Conservation (phyloP, 2,329 filamentous ascomycete species). For the Talaromyces verruculosus region DNA sequence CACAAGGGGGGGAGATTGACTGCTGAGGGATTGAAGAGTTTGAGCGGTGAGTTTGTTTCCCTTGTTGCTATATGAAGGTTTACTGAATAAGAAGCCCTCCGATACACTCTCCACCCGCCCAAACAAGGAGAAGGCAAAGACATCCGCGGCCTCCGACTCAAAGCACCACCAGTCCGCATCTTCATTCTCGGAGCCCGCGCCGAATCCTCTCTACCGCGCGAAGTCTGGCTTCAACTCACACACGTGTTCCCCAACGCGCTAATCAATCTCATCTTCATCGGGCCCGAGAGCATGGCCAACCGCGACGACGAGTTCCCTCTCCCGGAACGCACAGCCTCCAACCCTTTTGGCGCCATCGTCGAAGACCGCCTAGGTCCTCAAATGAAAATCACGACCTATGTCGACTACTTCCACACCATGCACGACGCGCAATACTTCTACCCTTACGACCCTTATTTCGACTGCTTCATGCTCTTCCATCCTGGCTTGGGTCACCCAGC, state of each 20-base stretch:
- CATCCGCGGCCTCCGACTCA: slow-evolving; percentile 76
- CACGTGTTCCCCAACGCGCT: slow-evolving; percentile 91
- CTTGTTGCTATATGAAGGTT: slow-evolving; percentile 24
- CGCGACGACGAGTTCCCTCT: slow-evolving; percentile 90
- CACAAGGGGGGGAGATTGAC: slow-evolving; percentile 74
- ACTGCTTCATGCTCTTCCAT: slow-evolving; percentile 96
- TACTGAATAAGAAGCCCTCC: slow-evolving; percentile 61
- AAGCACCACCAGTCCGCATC: slow-evolving; percentile 82
- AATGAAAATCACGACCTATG: slow-evolving; percentile 96
- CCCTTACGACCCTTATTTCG: slow-evolving; percentile 97
- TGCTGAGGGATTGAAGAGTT: slow-evolving; percentile 84
- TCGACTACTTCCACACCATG: slow-evolving; percentile 97
- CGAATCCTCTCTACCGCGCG: slow-evolving; percentile 92
- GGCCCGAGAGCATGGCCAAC: slow-evolving; percentile 93
- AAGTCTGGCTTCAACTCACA: slow-evolving; percentile 91
- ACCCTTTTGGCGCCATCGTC: slow-evolving; percentile 90
- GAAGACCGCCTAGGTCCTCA: slow-evolving; percentile 85
- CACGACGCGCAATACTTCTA: slow-evolving; percentile 88
- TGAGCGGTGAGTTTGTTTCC: slow-evolving; percentile 66
- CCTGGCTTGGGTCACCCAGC: slow-evolving; percentile 93
- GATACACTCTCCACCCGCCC: slow-evolving; percentile 90
- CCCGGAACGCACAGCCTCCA: slow-evolving; percentile 76
- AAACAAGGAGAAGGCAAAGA: slow-evolving; percentile 70
- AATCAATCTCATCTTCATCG: slow-evolving; percentile 91
- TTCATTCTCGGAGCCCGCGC: slow-evolving; percentile 94